Base-by-base conservation (phyloP, 306 rosid species). In the Gillenia trifoliata region DNA sequence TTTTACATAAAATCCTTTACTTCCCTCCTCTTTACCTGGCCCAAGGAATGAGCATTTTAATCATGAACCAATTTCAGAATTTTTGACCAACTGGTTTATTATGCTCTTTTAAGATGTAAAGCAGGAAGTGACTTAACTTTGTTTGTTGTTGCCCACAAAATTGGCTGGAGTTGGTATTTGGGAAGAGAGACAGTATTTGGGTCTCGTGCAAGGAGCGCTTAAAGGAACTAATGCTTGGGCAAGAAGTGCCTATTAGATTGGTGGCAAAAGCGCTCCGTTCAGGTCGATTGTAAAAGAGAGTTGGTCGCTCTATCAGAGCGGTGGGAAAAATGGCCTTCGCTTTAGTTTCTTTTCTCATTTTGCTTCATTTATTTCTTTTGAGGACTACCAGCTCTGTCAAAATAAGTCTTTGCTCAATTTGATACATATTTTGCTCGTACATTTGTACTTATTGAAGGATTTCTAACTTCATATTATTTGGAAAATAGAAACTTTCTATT, bases 131-230 rank as follows among this genome's bases (percentile, higher is more conserved):
- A 72, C 70, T 68, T 41, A 67, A 65, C 64, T n/a, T 30, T 70
- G n/a, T n/a, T n/a, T n/a, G 26, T 57, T 63, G 30, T 49, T 64
- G 73, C 66, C 78, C 85, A 50, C 68, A 11, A 68, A 68, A 17
- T 65, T 70, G 30, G 68, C 80, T 91, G 98, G n/a, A n/a, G 87
- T 93, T 79, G 86, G 83, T 61, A 89, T 93, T 77, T 93, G 98
- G 98, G 97, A 91, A 73, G 83, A 86, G 77, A 91, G 98, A 80
- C 87, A 74, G 98, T 93, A 47, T 91, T 93, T 80, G 98, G 96
- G 22, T 87, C 94, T 63, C 94, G 85, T 60, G 84, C 89, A 9
- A 75, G 38, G 68, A 91, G 86, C n/a, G n/a, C 79, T 90, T 93
- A 63, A 89, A 87, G 77, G 94, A 87, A 66, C 69, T 91, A 65